Conservation (phyloP, 208 protist species). For the Crithidia fasciculata region DNA sequence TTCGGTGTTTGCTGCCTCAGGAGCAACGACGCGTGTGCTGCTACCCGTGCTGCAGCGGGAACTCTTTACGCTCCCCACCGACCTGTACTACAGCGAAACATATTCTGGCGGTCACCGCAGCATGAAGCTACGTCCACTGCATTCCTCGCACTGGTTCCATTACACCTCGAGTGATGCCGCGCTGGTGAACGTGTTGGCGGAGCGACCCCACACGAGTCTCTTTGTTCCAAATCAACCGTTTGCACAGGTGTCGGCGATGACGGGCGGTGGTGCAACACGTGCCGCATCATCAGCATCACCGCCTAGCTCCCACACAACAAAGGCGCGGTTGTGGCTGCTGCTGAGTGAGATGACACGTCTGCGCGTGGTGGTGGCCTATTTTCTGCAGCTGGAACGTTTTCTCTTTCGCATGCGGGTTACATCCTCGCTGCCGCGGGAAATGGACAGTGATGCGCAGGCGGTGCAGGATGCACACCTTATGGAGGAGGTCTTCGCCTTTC, state of each 20-base stretch:
- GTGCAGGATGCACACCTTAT: background rate
- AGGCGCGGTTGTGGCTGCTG: conserved; percentile 28
- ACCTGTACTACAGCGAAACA: background rate
- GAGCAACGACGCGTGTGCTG: background rate
- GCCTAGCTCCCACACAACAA: background rate
- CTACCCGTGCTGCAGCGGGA: background rate
- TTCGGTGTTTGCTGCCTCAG: too few relatives aligned
- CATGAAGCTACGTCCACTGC: background rate
- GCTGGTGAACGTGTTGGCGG: background rate
- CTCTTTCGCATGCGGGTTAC: conserved; percentile 11
- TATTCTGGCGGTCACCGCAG: background rate
- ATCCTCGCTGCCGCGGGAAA: background rate
- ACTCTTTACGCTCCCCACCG: conserved; percentile 1
- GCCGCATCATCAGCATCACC: background rate
- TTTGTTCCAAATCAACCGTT: background rate
- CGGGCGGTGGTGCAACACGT: background rate
- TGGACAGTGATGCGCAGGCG: background rate
- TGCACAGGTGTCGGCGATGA: background rate
- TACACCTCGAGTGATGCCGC: background rate
- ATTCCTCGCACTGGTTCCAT: conserved; percentile 8
- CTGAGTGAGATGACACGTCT: conserved; percentile 39
- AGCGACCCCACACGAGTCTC: conserved; percentile 10
- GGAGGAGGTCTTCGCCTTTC: conserved; percentile 8
- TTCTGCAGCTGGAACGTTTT: conserved; percentile 30
- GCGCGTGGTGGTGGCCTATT: conserved; percentile 28